These are phyloP conservation scores for Actinomortierella ambigua DNA, from an alignment of 371 early-diverging fungal genomes.

Conservation along the genomic window DNA sequence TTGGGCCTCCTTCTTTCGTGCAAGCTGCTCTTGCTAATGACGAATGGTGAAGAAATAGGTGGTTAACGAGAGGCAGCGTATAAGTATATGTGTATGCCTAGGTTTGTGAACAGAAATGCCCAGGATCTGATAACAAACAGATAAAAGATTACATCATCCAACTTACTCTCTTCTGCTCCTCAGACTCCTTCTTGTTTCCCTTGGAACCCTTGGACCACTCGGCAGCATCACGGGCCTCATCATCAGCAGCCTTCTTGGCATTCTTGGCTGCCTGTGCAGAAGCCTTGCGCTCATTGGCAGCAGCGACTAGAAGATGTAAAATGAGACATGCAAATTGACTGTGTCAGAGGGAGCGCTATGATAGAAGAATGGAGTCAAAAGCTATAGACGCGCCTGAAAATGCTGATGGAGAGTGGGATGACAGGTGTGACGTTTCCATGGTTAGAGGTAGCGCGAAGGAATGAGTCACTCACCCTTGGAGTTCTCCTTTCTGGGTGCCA, in stretches of 20 bases:
- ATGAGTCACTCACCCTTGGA: constrained; percentile 38
- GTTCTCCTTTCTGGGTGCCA: constrained; percentile 43
- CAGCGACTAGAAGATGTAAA: constrained; percentile 47
- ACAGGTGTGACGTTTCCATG: no score
- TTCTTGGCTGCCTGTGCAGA: constrained; percentile 68
- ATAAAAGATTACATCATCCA: neutral
- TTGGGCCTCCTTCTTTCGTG: constrained; percentile 53
- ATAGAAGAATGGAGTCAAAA: no score
- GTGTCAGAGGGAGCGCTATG: no score
- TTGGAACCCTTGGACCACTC: constrained; percentile 79
- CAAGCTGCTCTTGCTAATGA: constrained; percentile 50
- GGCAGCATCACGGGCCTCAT: constrained; percentile 61
- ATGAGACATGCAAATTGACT: neutral
- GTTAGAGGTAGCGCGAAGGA: no score
- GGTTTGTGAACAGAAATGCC: no score
- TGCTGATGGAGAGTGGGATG: no score
- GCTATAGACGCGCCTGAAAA: no score
- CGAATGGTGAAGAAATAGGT: neutral
- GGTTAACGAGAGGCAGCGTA: no score
- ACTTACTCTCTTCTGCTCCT: constrained; percentile 71
- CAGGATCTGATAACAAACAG: no score
- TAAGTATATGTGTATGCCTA: no score
- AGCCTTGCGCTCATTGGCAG: constrained; percentile 77
- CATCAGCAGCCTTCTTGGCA: constrained; percentile 53
- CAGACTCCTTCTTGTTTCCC: constrained; percentile 68